These are phyloP conservation scores for Fusarium sp. DNA, from an alignment of 2,329 filamentous ascomycete genomes.

Conservation along the genomic window DNA sequence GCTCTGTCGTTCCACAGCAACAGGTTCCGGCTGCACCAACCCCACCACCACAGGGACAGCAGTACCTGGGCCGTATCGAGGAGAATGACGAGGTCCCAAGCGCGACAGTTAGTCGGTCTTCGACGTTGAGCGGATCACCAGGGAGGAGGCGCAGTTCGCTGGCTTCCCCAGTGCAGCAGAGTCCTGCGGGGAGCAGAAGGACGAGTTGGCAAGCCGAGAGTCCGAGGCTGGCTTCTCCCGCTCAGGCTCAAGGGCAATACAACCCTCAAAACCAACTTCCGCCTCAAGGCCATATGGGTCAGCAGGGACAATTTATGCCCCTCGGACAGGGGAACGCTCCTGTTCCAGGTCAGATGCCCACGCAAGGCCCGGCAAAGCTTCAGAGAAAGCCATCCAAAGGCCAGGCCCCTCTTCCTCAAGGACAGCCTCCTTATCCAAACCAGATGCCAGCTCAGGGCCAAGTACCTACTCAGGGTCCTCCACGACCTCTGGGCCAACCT, in stretches of 20 bases:
- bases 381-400: constrained; percentile 42
- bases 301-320: constrained; percentile 20
- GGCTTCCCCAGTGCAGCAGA: constrained; percentile 36
- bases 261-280: constrained; percentile 6
- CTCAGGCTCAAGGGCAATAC: constrained; percentile 32
- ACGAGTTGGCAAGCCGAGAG: constrained; percentile 42
- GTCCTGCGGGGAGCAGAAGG: constrained; percentile 39
- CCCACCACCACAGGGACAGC: constrained; percentile 35
- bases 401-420: constrained; percentile 13
- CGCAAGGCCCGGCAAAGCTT: constrained; percentile 20
- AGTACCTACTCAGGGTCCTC: constrained; percentile 7
- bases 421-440: neutral
- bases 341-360: constrained; percentile 21
- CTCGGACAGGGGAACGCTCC: constrained; percentile 11
- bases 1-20: constrained; percentile 15
- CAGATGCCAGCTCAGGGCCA: constrained; percentile 23
- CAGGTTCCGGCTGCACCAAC: constrained; percentile 16
- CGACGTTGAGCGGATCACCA: constrained; percentile 30
- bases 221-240: constrained; percentile 21
- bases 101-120: constrained; percentile 36
- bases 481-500: too few species aligned
- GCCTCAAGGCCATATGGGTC: constrained; percentile 7
- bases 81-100: constrained; percentile 44
- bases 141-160: constrained; percentile 34
- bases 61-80: constrained; percentile 45